Percentiles rank a stretch among this genome's conserved stretches.
phyloP scores from a whole-genome alignment of 75 land plant genomes.

The Pinus albicaulis region DNA sequence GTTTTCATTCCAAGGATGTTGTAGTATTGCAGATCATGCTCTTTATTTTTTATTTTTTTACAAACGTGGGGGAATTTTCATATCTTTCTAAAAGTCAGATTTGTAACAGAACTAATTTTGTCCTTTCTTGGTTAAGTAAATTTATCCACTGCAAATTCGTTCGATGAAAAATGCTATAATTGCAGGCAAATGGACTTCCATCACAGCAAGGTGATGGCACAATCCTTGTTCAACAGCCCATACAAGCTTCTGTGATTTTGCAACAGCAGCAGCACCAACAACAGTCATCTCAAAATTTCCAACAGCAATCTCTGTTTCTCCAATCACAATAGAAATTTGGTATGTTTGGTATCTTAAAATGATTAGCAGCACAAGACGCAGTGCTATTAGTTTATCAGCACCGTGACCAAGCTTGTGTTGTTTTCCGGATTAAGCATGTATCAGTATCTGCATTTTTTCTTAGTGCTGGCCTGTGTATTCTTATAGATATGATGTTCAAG shows the following conservation, averaged over 20 bases:
- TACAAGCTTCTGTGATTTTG: constrained; percentile 1
- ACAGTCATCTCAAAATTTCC: neutral
- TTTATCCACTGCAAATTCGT: neutral
- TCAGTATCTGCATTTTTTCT: neutral
- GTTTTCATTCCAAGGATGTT: neutral
- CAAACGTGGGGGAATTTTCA: too few relatives aligned
- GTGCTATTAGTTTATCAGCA: neutral
- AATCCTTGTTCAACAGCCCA: constrained; percentile 2
- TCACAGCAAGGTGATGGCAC: constrained; percentile 2
- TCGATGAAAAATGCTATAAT: neutral
- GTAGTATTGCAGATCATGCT: too few relatives aligned
- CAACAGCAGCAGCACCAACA: constrained; percentile 1
- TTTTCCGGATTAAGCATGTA: neutral
- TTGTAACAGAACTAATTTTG: neutral
- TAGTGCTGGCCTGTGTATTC: neutral
- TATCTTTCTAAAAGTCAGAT: neutral
- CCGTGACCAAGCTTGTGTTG: neutral
- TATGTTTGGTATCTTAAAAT: neutral
- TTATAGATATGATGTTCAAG: neutral
- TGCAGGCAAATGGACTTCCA: neutral
- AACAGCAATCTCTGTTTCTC: neutral
- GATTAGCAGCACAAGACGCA: neutral
- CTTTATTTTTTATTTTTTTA: too few relatives aligned
- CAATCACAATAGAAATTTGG: neutral
- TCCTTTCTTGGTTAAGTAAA: neutral